phyloP scores from a whole-genome alignment of 257 asterid species.

The Salvia miltiorrhiza region DNA sequence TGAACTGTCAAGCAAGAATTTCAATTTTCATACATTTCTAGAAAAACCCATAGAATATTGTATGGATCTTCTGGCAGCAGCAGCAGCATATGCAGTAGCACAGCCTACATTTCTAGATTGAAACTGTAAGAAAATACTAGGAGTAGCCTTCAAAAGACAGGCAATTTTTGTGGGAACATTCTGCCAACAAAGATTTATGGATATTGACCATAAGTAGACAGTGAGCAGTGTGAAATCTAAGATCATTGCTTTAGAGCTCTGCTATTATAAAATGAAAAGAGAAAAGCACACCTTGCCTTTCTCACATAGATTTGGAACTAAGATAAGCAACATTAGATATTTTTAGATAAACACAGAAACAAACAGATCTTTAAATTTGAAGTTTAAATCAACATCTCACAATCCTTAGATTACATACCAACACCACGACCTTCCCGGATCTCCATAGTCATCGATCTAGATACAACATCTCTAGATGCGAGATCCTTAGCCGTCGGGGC shows the following conservation, averaged over 20 bases:
- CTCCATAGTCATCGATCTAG: slow-evolving; percentile 99
- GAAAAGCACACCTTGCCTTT: background rate
- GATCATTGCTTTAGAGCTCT: background rate
- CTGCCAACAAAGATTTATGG: background rate
- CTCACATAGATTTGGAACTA: background rate
- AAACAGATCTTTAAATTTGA: background rate
- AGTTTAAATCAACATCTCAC: slow-evolving; percentile 5
- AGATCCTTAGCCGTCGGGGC: slow-evolving; percentile 99
- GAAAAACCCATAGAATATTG: background rate
- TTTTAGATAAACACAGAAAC: background rate
- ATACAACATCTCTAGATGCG: slow-evolving; percentile 97
- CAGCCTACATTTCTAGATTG: background rate
- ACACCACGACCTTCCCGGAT: slow-evolving; percentile 99
- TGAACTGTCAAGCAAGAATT: background rate
- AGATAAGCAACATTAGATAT: background rate
- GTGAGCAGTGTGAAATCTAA: background rate
- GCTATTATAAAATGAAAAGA: background rate
- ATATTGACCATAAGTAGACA: background rate
- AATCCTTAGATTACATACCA: slow-evolving; percentile 44
- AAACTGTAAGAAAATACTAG: background rate
- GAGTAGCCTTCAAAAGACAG: background rate
- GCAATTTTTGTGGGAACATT: background rate
- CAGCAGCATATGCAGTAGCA: slow-evolving; percentile 10
- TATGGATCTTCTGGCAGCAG: background rate
- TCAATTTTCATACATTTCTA: background rate